Evolutionary conservation across 179 eudicot species (phyloP).

Genomic region (Pouteria campechiana): DNA sequence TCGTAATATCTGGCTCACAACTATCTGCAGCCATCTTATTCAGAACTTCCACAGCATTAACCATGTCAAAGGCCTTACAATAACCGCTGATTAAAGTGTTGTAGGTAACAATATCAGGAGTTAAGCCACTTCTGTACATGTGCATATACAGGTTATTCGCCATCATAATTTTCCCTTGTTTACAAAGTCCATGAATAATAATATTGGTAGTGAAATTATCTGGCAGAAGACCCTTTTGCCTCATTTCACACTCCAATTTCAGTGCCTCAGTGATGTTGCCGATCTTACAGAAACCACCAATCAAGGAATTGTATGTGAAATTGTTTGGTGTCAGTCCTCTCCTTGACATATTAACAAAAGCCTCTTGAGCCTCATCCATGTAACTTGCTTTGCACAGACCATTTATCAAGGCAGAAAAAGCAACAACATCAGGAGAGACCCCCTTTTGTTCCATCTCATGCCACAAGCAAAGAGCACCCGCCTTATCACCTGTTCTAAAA

Average conservation of each 20-base stretch:
- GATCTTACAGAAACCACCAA: conserved; percentile 47
- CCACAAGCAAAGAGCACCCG: conserved; percentile 70
- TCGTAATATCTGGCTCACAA: conserved; percentile 69
- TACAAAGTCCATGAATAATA: conserved; percentile 69
- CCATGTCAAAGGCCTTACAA: conserved; percentile 58
- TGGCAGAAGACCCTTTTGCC: conserved; percentile 55
- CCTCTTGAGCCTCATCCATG: conserved; percentile 47
- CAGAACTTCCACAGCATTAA: conserved; percentile 41
- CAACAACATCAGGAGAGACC: conserved; percentile 69
- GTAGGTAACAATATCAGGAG: conserved; percentile 76
- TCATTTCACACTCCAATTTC: conserved; percentile 74
- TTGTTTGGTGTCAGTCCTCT: conserved; percentile 71
- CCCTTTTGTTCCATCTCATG: conserved; percentile 49
- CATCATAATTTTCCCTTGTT: conserved; percentile 59
- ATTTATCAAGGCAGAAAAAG: conserved; percentile 64
- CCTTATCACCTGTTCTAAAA: conserved; percentile 44
- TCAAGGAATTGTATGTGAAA: conserved; percentile 71
- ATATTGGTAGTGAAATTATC: conserved; percentile 66
- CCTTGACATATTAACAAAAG: conserved; percentile 44
- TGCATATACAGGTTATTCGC: conserved; percentile 50
- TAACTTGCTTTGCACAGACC: conserved; percentile 70
- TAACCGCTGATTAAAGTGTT: conserved; percentile 83
- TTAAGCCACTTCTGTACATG: conserved; percentile 53
- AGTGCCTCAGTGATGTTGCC: conserved; percentile 53
- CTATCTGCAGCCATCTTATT: conserved; percentile 46